phyloP scores from a whole-genome alignment of 306 rosid species.

The Dalbergia cochinchinensis region DNA sequence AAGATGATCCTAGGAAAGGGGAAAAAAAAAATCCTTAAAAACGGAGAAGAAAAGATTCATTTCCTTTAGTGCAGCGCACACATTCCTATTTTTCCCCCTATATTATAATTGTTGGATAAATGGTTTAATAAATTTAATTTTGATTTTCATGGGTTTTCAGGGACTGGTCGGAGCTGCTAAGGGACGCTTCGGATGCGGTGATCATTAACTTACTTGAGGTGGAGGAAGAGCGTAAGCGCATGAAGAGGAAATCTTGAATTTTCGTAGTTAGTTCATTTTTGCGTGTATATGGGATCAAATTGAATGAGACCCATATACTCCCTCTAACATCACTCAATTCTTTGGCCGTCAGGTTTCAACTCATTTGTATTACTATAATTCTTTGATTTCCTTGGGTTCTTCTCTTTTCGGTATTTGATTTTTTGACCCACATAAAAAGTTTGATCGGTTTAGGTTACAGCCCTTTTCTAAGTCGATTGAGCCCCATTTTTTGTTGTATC shows the following conservation, averaged over 20 bases:
- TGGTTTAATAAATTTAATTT: conserved; percentile 3
- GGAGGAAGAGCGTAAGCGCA: conserved; percentile 48
- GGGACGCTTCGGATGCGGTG: conserved; percentile 59
- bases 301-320: conserved; percentile 7
- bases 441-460: conserved; percentile 7
- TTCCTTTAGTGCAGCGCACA: too few species aligned
- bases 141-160: conserved; percentile 44
- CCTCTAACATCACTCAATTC: conserved; percentile 37
- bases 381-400: background rate
- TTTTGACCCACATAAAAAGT: background rate
- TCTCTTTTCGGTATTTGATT: background rate
- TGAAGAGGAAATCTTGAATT: conserved; percentile 36
- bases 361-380: background rate
- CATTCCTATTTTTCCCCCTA: too few species aligned
- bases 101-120: background rate
- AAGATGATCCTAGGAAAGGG: too few species aligned
- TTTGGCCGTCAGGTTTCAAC: conserved; percentile 30
- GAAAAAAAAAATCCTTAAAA: too few species aligned
- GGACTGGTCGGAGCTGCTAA: conserved; percentile 54
- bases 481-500: conserved; percentile 29
- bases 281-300: conserved; percentile 2
- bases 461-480: background rate
- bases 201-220: conserved; percentile 52
- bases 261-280: conserved; percentile 1
- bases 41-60: too few species aligned